Evolutionary conservation across 225 moss, liverwort and hornwort species (phyloP).

Genomic region (Physcomitrellopsis africana): DNA sequence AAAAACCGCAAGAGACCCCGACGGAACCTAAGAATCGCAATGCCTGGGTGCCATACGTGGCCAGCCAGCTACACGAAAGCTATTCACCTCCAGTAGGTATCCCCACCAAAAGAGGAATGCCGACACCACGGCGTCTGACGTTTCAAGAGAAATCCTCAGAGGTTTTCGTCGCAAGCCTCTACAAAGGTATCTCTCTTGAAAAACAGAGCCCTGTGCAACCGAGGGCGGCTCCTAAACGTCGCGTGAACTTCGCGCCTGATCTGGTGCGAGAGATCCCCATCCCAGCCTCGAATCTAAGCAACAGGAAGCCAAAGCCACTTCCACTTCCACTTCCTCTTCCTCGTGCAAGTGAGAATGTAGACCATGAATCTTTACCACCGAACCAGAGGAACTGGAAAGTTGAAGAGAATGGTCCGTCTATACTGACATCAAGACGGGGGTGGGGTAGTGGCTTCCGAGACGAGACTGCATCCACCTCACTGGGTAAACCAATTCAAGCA

Average conservation of each 20-base stretch:
- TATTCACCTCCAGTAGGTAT: constrained; percentile 22
- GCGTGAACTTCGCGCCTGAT: constrained; percentile 49
- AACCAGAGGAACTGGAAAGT: constrained; percentile 19
- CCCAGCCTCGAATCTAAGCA: neutral
- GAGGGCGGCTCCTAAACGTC: constrained; percentile 29
- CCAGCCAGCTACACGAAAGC: constrained; percentile 23
- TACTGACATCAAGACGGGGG: constrained; percentile 29
- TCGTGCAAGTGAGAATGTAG: neutral
- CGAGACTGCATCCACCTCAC: neutral
- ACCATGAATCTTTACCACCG: neutral
- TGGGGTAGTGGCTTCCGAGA: constrained; percentile 17
- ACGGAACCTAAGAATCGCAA: constrained; percentile 14
- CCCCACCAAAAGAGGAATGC: neutral
- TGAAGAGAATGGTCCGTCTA: constrained; percentile 34
- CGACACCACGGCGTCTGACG: neutral
- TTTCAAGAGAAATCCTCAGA: constrained; percentile 1
- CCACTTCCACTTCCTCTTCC: constrained; percentile 1
- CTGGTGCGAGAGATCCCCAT: constrained; percentile 43
- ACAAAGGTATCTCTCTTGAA: neutral
- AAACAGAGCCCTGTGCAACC: constrained; percentile 14
- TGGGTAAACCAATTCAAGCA: neutral
- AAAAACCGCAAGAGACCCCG: constrained; percentile 9
- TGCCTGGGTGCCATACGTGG: constrained; percentile 44
- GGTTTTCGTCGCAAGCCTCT: neutral
- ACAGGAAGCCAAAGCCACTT: constrained; percentile 5